Base-by-base conservation (phyloP, 805 yeast species). In the Groenewaldozyma salmanticensis region DNA sequence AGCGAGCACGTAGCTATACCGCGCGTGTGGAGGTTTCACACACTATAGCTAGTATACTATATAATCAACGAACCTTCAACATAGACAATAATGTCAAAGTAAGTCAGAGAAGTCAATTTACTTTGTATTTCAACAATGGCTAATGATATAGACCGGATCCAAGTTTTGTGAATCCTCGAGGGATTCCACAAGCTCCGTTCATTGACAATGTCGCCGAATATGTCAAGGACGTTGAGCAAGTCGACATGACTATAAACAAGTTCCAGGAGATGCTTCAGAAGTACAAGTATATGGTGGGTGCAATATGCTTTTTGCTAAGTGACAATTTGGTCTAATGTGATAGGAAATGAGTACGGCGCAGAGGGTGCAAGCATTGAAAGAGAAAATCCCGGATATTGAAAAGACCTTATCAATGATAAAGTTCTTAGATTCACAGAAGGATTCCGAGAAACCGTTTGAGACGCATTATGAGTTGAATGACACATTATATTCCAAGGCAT, bases 121-220 rank as follows among this genome's bases (percentile, higher is more conserved):
- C n/a, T n/a, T n/a, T n/a, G n/a, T n/a, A n/a, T n/a, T n/a, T n/a
- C n/a, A n/a, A n/a, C n/a, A n/a, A n/a, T n/a, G n/a, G n/a, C n/a
- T n/a, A n/a, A n/a, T n/a, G n/a, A n/a, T 17, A 33, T 18, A 42
- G 43, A 31, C 38, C 47, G 4, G 44, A 45, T 15, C 34, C 47
- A 11, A 37, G 35, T n/a, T 33, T 6, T 43, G 47, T 42, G 31
- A 92, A 92, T 55, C 92, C 96, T 6, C 73, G 97, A 49, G 98
- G 98, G 3, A 92, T 92, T 43, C 98, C 98, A 4, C 82, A 84
- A 56, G 98, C 98, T 1, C 95, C 94, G 32, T 92, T 92, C 60
- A 77, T 92, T 39, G 94, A 82, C 47, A 75, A 77, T 42, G 92
- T 88, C 6, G 92, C 78, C 42, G 80, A 76, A 38, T 75, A 78